Evolutionary conservation across 164 flowering plant species (phyloP), one percentile per base, ranked within the genome.

Genomic region (Vitis rotundifolia): DNA sequence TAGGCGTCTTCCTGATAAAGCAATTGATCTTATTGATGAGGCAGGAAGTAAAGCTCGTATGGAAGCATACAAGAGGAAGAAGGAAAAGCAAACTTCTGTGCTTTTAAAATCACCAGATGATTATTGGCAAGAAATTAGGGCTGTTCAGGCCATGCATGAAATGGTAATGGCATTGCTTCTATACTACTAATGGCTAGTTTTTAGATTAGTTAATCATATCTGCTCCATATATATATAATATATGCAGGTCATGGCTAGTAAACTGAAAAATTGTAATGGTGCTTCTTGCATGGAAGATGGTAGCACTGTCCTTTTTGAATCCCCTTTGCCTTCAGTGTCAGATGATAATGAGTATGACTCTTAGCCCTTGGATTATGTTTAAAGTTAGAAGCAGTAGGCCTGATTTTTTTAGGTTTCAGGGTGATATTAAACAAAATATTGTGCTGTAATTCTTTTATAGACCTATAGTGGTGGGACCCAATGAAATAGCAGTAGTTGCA

Each of bases 1-100:
- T 76, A 82, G 98, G 70, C 71, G 80, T 80, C 95, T 93, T 70
- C 98, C 98, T 49, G 98, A 93, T 76, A 93, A 93, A 79, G 98
- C 98, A 29, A 93, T 93, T 71, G 98, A 93, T 77, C 93, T 93
- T 73, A 84, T 93, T 69, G 98, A 93, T 68, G 98, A 93, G 80
- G 98, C 97, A 15, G 97, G 97, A 74, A 91, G 97, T 80, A 85
- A 86, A 81, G 91, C 94, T 67, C 89, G 86, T 62, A 89, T 90
- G 67, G 85, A 86, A 71, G 85, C 91, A 29, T 86, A 72, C 73
- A 84, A 71, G 78, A 85, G 78, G 78, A 89, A 73, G 73, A 91
- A 74, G 77, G 89, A 88, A 78, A 75, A 80, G 61, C 83, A 80
- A 73, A 83, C 77, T 58, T 37, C 59, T 66, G 76, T 92, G 66